Evolutionary conservation across 176 grass and related monocot species (phyloP).

Genomic region (Aegilops longissima): DNA sequence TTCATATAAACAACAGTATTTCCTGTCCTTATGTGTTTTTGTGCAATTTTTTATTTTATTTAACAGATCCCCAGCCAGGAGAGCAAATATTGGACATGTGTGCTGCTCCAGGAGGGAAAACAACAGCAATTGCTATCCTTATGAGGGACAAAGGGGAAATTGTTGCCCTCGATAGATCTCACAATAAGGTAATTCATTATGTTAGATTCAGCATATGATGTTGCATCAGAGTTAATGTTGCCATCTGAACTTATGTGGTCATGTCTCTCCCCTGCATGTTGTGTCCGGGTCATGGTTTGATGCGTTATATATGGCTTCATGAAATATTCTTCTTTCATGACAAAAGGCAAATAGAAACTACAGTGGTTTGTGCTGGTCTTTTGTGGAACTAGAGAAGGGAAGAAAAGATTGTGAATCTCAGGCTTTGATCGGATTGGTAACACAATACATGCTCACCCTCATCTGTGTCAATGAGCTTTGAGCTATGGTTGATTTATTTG

Average conservation of each 20-base stretch:
- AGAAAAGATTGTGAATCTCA: neutral
- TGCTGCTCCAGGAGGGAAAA: conserved; percentile 95
- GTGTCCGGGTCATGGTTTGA: conserved; percentile 4
- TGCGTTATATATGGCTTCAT: conserved; percentile 18
- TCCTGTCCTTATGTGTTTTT: conserved; percentile 9
- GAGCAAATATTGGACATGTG: conserved; percentile 98
- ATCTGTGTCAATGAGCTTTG: neutral
- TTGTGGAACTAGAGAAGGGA: neutral
- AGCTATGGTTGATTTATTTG: neutral
- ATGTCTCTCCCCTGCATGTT: conserved; percentile 8
- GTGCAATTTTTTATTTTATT: conserved; percentile 9
- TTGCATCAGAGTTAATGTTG: neutral
- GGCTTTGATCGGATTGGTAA: neutral
- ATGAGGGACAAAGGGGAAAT: conserved; percentile 86
- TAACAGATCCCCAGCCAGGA: conserved; percentile 82
- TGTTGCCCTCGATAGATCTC: conserved; percentile 95
- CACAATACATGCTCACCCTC: neutral
- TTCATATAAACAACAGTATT: neutral
- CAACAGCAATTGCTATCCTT: conserved; percentile 93
- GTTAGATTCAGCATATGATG: conserved; percentile 15
- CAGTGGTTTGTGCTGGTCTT: neutral
- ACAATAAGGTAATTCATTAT: conserved; percentile 78
- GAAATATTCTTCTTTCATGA: conserved; percentile 6
- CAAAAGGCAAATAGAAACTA: neutral
- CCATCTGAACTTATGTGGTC: neutral